Percentiles rank a stretch among this genome's conserved stretches.
Evolutionary conservation across 2,329 filamentous ascomycete genomes (phyloP).

Genomic region (Sordariomycetes sp.): DNA sequence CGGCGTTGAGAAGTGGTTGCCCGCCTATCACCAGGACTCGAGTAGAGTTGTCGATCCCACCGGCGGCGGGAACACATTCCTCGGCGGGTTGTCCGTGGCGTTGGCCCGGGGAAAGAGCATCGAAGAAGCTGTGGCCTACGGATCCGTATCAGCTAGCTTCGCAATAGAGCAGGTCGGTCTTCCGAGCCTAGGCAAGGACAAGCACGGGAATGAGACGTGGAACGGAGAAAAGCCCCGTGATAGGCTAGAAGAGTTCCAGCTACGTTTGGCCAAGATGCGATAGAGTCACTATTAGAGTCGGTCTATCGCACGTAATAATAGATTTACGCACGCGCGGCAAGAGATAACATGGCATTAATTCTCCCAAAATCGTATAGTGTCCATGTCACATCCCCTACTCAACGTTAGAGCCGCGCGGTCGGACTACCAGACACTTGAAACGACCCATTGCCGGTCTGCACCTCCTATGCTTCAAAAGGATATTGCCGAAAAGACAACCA

Average conservation of each 20-base stretch:
- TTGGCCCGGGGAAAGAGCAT: slow-evolving; percentile 45
- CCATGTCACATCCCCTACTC: not conserved
- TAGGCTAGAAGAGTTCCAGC: slow-evolving; percentile 34
- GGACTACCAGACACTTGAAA: not conserved
- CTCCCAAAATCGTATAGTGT: not conserved
- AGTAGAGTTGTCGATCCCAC: slow-evolving; percentile 74
- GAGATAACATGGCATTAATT: not conserved
- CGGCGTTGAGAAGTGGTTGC: slow-evolving; percentile 60
- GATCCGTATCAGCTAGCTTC: slow-evolving; percentile 74
- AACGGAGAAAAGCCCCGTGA: slow-evolving; percentile 41
- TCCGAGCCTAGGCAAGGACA: slow-evolving; percentile 39
- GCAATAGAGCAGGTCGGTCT: slow-evolving; percentile 91
- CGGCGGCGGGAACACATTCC: slow-evolving; percentile 83
- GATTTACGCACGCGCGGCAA: not conserved
- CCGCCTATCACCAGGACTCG: slow-evolving; percentile 51
- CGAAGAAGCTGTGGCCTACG: slow-evolving; percentile 65
- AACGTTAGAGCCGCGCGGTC: not conserved
- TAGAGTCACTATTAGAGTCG: not conserved
- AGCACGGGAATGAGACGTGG: slow-evolving; percentile 41
- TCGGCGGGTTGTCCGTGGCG: slow-evolving; percentile 46
- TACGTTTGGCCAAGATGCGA: not conserved
- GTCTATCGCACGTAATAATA: not conserved
- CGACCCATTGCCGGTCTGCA: not conserved
- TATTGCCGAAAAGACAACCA: not conserved
- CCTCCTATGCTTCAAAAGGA: not conserved